Conservation (phyloP, 176 grass and related monocot genomes). For the Pontederia paniculata region DNA sequence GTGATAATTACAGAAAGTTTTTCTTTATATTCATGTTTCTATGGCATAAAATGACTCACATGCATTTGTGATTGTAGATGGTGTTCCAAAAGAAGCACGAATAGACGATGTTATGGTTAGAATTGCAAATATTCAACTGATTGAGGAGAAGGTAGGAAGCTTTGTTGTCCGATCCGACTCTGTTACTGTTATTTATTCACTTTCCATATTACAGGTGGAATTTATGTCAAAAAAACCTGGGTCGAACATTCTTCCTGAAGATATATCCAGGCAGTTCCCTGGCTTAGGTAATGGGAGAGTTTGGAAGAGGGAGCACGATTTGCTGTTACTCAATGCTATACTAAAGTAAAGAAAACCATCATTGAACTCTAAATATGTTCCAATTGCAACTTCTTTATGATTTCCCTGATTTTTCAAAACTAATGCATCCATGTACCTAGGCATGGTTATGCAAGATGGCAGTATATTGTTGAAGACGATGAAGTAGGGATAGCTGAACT, state of each 20-base stretch:
- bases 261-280: conserved; percentile 27
- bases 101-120: conserved; percentile 72
- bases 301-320: conserved; percentile 72
- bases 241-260: conserved; percentile 23
- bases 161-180: background rate
- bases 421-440: conserved; percentile 24
- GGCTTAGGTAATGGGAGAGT: conserved; percentile 27
- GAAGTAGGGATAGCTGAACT: conserved; percentile 56
- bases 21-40: conserved; percentile 9
- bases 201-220: conserved; percentile 14
- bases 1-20: conserved; percentile 31
- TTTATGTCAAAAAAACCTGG: conserved; percentile 11
- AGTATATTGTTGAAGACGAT: conserved; percentile 83
- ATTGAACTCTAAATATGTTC: background rate
- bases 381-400: background rate
- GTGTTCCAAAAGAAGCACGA: conserved; percentile 84
- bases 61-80: conserved; percentile 50
- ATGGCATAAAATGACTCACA: conserved; percentile 21
- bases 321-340: conserved; percentile 52
- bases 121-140: conserved; percentile 72
- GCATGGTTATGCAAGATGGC: conserved; percentile 99
- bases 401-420: conserved; percentile 9
- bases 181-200: background rate
- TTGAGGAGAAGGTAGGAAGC: conserved; percentile 79
- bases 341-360: conserved; percentile 40